Base-by-base conservation (phyloP, 2,329 filamentous ascomycete species). In the Ascochyta lentis region DNA sequence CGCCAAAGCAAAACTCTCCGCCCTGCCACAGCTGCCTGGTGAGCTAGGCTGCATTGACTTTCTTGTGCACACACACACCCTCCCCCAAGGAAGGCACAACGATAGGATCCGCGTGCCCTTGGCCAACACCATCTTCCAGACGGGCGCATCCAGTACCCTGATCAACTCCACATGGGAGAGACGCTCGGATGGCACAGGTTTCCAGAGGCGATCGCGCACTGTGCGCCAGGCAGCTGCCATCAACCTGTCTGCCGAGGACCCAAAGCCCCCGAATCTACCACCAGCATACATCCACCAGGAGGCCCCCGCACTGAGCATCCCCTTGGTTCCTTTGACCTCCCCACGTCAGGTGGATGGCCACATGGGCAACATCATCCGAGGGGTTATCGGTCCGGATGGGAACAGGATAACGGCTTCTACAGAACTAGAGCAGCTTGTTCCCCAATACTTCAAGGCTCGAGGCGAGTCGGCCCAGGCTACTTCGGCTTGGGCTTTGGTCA, bases 331-430 rank as follows among this genome's bases (percentile, higher is more conserved):
- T 1, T 72, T 93, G 33, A 91, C 89, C 0, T 71, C 77, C 6
- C 82, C 88, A 15, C 84, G 89, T 16, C 78, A 76, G 42, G 86
- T 95, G 33, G 77, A 82, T 1, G 83, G 84, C 34, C 86, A 86
- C 33, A 85, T 93, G 66, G 91, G 91, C 3, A 96, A 96, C 73
- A 94, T 96, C 51, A 79, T 95, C 22, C 85, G 88, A 29, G 83
- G 84, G 38, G 70, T 93, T 9, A 78, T 84, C 15, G 76, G 83
- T 16, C 64, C 63, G 12, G 63, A 71, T 23, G 80, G 78, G 4
- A 71, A 76, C 29, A 66, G 75, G 1, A 77, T 82, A 0, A 86
- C 89, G 12, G 90, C 90, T 3, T 92, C 89, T 1, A 80, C 83
- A 26, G 90, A 94, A 70, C 79, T 94, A 1, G 91, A 95, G 70